Percentiles rank a stretch among this genome's conserved stretches.
Evolutionary conservation across 2,329 filamentous ascomycete genomes (phyloP).

Genomic region (Colletotrichum sp.): DNA sequence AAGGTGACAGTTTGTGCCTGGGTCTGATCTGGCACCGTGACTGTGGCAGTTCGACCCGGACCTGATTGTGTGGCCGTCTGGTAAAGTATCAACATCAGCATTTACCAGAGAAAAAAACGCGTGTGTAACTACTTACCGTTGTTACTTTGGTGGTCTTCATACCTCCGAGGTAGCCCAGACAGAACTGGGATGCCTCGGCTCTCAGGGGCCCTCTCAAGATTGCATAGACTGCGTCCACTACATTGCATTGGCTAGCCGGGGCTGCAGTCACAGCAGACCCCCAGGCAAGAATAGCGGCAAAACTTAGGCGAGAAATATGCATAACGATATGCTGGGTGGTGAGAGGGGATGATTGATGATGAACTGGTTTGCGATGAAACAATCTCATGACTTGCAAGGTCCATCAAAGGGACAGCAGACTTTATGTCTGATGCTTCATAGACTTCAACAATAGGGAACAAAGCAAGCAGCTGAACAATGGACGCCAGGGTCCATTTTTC

Average conservation of each 20-base stretch:
- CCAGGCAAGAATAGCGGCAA: neutral
- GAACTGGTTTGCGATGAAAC: neutral
- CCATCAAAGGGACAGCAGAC: neutral
- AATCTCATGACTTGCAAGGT: neutral
- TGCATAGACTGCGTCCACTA: neutral
- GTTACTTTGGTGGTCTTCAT: neutral
- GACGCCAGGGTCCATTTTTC: neutral
- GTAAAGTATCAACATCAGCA: neutral
- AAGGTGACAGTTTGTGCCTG: neutral
- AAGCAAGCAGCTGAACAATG: neutral
- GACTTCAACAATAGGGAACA: neutral
- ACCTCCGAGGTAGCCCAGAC: neutral
- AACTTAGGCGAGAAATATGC: neutral
- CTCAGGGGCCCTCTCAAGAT: neutral
- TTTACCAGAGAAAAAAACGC: neutral
- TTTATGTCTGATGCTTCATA: neutral
- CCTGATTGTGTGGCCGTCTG: neutral
- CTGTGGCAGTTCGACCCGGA: neutral
- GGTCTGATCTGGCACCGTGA: neutral
- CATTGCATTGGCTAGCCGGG: neutral
- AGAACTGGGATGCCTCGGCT: neutral
- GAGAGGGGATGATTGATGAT: neutral
- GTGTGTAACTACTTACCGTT: neutral
- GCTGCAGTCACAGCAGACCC: neutral
- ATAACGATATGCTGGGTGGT: neutral